Conservation (phyloP, 331 rosid genomes). For the Phaseolus coccineus region DNA sequence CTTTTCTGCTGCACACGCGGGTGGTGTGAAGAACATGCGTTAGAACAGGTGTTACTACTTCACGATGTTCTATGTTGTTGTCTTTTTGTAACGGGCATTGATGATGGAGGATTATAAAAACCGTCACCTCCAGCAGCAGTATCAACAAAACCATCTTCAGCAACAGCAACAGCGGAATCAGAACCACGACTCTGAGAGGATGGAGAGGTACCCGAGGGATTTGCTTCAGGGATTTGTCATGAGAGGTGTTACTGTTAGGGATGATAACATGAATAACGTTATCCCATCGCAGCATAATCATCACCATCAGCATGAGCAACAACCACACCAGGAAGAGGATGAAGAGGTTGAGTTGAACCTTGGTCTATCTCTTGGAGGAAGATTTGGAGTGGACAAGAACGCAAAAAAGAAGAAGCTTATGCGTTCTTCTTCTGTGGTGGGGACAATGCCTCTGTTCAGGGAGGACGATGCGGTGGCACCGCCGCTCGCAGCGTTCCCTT, state of each 20-base stretch:
- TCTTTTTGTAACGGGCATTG: conserved; percentile 34
- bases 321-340: not conserved
- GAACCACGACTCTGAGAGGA: conserved; percentile 43
- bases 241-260: conserved; percentile 21
- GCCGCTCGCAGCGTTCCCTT: conserved; percentile 41
- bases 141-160: not conserved
- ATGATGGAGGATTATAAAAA: conserved; percentile 46
- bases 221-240: conserved; percentile 68
- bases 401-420: conserved; percentile 55
- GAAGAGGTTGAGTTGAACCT: conserved; percentile 73
- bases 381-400: conserved; percentile 86
- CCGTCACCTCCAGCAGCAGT: not conserved
- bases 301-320: not conserved
- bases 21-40: not conserved
- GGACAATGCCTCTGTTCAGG: conserved; percentile 66
- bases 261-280: not conserved
- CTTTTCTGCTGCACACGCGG: not conserved
- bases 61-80: not conserved
- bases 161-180: conserved; percentile 14
- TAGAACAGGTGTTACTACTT: conserved; percentile 32
- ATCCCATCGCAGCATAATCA: not conserved
- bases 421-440: conserved; percentile 79
- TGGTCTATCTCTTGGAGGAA: conserved; percentile 91
- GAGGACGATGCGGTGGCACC: conserved; percentile 49
- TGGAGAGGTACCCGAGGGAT: conserved; percentile 82